Evolutionary conservation across 2,329 filamentous ascomycete species (phyloP), one percentile per base, ranked within the genome.

Genomic region (Penicillium olsonii): DNA sequence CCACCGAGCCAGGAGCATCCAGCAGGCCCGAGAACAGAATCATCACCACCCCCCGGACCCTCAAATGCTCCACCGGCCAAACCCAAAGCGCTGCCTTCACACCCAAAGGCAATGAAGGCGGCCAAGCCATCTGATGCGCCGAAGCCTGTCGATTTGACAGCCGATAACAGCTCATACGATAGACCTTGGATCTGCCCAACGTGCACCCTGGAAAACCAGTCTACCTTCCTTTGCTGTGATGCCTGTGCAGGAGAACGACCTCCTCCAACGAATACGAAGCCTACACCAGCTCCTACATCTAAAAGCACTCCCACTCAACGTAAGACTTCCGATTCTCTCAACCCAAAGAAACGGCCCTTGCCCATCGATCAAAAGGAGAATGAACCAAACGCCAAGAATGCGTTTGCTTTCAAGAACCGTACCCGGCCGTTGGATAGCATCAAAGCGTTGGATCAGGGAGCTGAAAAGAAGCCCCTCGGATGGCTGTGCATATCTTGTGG

Each of bases 141-240:
- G n/a, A 55, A 50, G 2, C 31, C 45, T 10, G 42, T 59, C 12
- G 42, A 62, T 27, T 48, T 61, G 7, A 55, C 49, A 9, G 54
- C 45, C 5, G 60, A 67, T 27, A 66, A 71, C 42, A 59, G 63
- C 24, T 62, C 64, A 26, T 68, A 71, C 37, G 64, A 68, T 14
- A 62, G 73, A 45, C 71, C 77, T 35, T 87, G 84, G 84, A 74
- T 76, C 19, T 87, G 84, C 61, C 73, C 78, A 10, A 74, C 79
- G 51, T 87, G 84, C 67, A 87, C 84, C 0, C 77, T 85, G 31
- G 75, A 81, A 51, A 87, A 87, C 52, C 79, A 81, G 1, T 60
- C 79, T n/a, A 76, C 77, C 20, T 83, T 78, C 56, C 75, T 85
- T 10, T 76, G 77, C 37, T 87, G 84, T 65, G 83, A 83, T 50